Evolutionary conservation across 106 monocot species (phyloP).

Genomic region (Cymbidium sinense): DNA sequence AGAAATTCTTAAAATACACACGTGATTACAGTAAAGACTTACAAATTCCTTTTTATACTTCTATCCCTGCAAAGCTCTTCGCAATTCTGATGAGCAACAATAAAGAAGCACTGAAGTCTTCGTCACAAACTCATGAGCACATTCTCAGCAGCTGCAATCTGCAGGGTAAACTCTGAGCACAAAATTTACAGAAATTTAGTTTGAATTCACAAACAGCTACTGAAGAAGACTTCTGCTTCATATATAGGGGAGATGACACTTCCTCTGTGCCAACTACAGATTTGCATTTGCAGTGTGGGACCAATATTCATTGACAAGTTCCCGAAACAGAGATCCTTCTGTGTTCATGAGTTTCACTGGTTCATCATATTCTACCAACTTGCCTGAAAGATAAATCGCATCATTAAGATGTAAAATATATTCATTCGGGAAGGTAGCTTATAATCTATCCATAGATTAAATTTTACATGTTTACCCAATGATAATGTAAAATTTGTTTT

Average conservation of each 20-base stretch:
- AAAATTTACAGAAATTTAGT: background rate
- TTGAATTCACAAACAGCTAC: background rate
- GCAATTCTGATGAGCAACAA: background rate
- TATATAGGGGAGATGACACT: no score
- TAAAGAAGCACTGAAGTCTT: background rate
- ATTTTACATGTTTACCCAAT: no score
- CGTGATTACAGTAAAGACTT: no score
- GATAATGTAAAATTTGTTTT: no score
- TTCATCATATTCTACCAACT: constrained; percentile 74
- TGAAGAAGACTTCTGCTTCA: no score
- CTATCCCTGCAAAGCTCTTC: background rate
- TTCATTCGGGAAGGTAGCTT: background rate
- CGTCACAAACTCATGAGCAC: background rate
- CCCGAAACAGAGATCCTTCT: constrained; percentile 58
- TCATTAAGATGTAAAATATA: background rate
- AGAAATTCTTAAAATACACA: no score
- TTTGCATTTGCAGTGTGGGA: constrained; percentile 40
- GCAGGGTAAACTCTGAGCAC: background rate
- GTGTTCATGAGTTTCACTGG: constrained; percentile 63
- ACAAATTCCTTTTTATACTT: no score
- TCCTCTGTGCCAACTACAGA: background rate
- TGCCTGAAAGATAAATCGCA: constrained; percentile 29
- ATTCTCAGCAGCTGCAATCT: background rate
- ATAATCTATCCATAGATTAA: background rate
- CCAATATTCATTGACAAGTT: constrained; percentile 93